A percentile compares a stretch with the other conserved stretches of the same genome.
phyloP scores from a whole-genome alignment of 192 early-diverging fungal genomes.

The Coemansia sp. region DNA sequence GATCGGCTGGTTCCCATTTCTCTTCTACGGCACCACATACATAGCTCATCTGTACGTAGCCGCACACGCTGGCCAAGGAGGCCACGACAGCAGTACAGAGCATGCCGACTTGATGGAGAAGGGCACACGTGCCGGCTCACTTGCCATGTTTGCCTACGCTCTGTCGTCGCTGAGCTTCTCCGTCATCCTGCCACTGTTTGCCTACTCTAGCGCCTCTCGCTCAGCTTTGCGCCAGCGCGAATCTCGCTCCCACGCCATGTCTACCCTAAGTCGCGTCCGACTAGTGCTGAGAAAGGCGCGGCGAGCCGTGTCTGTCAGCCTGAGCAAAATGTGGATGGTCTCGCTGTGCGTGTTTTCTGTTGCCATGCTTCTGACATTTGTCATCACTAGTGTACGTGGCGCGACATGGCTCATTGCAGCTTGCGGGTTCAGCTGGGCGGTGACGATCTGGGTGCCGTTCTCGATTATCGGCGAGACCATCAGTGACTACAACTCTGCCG shows the following conservation, averaged over 20 bases:
- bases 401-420: conserved; percentile 75
- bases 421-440: conserved; percentile 85
- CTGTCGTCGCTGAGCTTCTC: conserved; percentile 66
- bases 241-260: background rate
- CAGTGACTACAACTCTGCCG: background rate
- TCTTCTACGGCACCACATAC: conserved; percentile 81
- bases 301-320: conserved; percentile 18
- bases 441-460: conserved; percentile 94
- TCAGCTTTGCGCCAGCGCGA: background rate
- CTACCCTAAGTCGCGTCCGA: background rate
- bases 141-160: conserved; percentile 81
- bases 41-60: conserved; percentile 48
- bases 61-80: conserved; percentile 6
- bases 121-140: conserved; percentile 81
- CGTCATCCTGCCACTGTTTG: conserved; percentile 42
- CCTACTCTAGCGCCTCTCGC: conserved; percentile 25
- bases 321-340: conserved; percentile 70
- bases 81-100: background rate
- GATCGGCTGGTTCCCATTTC: conserved; percentile 97
- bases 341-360: conserved; percentile 69
- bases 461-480: conserved; percentile 76
- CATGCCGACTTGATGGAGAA: conserved; percentile 38
- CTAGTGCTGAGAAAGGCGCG: conserved; percentile 10
- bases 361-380: conserved; percentile 70
- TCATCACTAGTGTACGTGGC: conserved; percentile 56